Evolutionary conservation across 2,329 filamentous ascomycete species (phyloP).

Genomic region (Golovinomyces cichoracearum): DNA sequence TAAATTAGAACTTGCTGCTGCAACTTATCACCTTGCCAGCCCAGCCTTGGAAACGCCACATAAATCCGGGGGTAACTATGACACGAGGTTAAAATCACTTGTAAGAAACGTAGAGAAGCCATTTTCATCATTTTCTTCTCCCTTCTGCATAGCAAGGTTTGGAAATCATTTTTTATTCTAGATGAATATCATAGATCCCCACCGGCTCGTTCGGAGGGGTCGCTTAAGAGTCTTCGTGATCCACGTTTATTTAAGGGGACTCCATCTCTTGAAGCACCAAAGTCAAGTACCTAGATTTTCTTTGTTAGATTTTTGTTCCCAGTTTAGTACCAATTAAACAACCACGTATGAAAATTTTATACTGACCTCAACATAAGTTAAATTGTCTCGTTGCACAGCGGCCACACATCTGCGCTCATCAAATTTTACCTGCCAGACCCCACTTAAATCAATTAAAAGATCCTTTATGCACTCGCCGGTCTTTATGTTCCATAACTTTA

Average conservation of each 20-base stretch:
- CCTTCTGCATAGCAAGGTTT: no score
- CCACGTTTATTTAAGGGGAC: slow-evolving; percentile 52
- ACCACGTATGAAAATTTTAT: no score
- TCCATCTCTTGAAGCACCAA: slow-evolving; percentile 78
- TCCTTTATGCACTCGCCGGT: slow-evolving; percentile 84
- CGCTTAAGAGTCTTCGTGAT: slow-evolving; percentile 35
- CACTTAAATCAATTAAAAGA: slow-evolving; percentile 70
- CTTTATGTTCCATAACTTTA: slow-evolving; percentile 96
- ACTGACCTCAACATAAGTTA: slow-evolving; percentile 87
- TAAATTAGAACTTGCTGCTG: no score
- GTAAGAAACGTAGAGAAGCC: no score
- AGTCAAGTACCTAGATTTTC: slow-evolving; percentile 59
- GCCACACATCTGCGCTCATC: slow-evolving; percentile 87
- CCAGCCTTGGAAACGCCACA: no score
- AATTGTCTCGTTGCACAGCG: slow-evolving; percentile 70
- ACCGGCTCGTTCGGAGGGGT: slow-evolving; percentile 5
- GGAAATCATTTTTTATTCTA: no score
- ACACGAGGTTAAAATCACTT: no score
- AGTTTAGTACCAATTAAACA: background rate
- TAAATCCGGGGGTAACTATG: no score
- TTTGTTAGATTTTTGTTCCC: background rate
- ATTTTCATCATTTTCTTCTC: no score
- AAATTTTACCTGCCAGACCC: slow-evolving; percentile 99
- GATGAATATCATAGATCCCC: background rate
- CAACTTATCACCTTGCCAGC: no score